Percentiles rank a stretch among this genome's conserved stretches.
phyloP scores from a whole-genome alignment of 1,284 basidiomycete species.

The Papiliotrema fonsecae region DNA sequence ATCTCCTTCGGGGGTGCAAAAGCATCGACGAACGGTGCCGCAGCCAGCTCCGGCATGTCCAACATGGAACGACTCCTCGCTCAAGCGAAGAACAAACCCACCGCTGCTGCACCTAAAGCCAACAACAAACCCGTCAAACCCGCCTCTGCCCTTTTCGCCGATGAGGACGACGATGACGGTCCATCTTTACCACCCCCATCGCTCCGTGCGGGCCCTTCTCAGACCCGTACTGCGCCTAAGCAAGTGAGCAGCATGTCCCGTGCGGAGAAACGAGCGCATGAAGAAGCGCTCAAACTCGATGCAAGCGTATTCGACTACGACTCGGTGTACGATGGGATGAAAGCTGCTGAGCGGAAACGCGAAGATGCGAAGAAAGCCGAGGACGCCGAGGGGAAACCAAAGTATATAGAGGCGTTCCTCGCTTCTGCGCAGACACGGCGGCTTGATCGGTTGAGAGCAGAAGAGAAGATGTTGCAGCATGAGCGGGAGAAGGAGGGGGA shows the following conservation, averaged over 20 bases:
- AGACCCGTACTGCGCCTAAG: constrained; percentile 11
- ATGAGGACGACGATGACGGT: constrained; percentile 24
- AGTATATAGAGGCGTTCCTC: constrained; percentile 82
- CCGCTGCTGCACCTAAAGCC: background rate
- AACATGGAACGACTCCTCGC: constrained; percentile 42
- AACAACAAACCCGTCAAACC: constrained; percentile 4
- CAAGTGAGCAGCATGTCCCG: constrained; percentile 27
- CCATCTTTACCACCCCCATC: constrained; percentile 6
- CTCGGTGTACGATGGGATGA: constrained; percentile 93
- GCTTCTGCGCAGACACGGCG: constrained; percentile 79
- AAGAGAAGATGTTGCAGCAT: constrained; percentile 94
- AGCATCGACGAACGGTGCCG: too few species aligned
- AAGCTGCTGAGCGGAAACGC: constrained; percentile 68
- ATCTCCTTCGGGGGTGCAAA: constrained; percentile 34
- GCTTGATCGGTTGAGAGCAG: constrained; percentile 86
- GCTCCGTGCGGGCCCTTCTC: constrained; percentile 9
- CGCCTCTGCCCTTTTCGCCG: constrained; percentile 1
- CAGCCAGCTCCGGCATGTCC: constrained; percentile 14
- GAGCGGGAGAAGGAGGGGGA: constrained; percentile 92
- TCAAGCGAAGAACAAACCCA: constrained; percentile 23
- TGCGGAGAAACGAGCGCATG: constrained; percentile 45
- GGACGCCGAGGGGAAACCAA: constrained; percentile 75
- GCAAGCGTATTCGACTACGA: constrained; percentile 90
- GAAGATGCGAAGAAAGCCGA: constrained; percentile 69
- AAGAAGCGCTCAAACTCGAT: constrained; percentile 74